A percentile compares a stretch with the other conserved stretches of the same genome.
phyloP scores from a whole-genome alignment of 2,329 filamentous ascomycete genomes.

The Cladophialophora yegresii region DNA sequence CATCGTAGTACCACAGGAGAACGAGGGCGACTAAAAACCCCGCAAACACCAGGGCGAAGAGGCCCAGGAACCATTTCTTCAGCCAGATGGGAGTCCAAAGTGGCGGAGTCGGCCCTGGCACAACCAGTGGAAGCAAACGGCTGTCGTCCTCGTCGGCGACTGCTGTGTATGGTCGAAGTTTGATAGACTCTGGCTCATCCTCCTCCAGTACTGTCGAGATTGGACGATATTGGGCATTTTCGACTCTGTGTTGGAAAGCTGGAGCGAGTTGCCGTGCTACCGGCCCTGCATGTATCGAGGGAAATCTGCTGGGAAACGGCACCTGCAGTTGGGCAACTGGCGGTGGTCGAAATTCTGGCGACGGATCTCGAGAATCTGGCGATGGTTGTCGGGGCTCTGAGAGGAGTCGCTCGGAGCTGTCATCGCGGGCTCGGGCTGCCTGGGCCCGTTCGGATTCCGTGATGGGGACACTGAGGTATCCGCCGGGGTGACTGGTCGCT shows the following conservation, averaged over 20 bases:
- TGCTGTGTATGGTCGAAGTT: slow-evolving; percentile 18
- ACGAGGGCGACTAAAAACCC: slow-evolving; percentile 29
- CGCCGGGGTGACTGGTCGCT: slow-evolving; percentile 24
- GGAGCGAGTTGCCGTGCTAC: slow-evolving; percentile 12
- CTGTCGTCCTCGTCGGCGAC: slow-evolving; percentile 18
- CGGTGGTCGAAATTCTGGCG: slow-evolving; percentile 8
- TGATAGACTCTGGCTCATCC: slow-evolving; percentile 29
- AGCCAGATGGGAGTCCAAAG: slow-evolving; percentile 37
- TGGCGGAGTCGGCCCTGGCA: slow-evolving; percentile 17
- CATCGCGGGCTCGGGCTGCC: slow-evolving; percentile 18
- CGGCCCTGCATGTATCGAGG: slow-evolving; percentile 24
- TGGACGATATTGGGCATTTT: slow-evolving; percentile 22
- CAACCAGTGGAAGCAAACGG: slow-evolving; percentile 10
- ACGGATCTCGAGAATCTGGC: slow-evolving; percentile 21
- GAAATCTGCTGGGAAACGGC: slow-evolving; percentile 25
- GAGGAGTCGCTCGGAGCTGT: slow-evolving; percentile 22
- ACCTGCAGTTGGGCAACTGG: slow-evolving; percentile 11
- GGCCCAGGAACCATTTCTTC: slow-evolving; percentile 26
- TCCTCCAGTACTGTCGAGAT: slow-evolving; percentile 32
- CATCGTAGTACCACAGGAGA: slow-evolving; percentile 30
- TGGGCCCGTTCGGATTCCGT: slow-evolving; percentile 32
- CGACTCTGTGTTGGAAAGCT: slow-evolving; percentile 17
- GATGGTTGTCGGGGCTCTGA: slow-evolving; percentile 21
- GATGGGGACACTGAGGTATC: slow-evolving; percentile 30
- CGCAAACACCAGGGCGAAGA: slow-evolving; percentile 29